Evolutionary conservation across 768 basidiomycete species (phyloP).

Genomic region (Mycena rebaudengoi): DNA sequence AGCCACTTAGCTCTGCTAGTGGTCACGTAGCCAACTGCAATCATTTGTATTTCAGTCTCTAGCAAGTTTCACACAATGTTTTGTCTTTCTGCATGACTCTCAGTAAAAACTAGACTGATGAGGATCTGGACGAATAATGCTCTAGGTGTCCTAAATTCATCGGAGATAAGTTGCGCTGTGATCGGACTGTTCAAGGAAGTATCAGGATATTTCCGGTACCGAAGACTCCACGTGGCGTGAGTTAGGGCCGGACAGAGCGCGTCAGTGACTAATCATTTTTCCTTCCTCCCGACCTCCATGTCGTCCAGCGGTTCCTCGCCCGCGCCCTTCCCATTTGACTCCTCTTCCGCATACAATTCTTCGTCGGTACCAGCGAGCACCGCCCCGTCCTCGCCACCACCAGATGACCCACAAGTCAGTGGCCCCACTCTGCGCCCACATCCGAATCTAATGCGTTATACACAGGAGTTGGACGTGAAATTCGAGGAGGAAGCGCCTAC

Average conservation of each 20-base stretch:
- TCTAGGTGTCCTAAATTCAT: too few relatives aligned
- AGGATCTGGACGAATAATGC: too few relatives aligned
- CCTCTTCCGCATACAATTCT: not conserved
- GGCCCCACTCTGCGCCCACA: not conserved
- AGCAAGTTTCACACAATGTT: too few relatives aligned
- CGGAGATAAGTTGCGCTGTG: too few relatives aligned
- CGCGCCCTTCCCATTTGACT: not conserved
- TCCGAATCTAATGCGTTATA: not conserved
- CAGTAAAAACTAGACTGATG: too few relatives aligned
- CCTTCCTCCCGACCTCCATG: not conserved
- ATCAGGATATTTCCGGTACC: too few relatives aligned
- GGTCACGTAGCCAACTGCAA: too few relatives aligned
- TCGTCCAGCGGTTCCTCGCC: not conserved
- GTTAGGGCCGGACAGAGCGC: not conserved
- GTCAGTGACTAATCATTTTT: not conserved
- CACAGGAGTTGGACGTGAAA: not conserved
- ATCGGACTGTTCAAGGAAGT: too few relatives aligned
- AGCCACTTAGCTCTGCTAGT: too few relatives aligned
- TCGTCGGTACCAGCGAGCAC: slow-evolving; percentile 3
- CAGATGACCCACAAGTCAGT: not conserved
- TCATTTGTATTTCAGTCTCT: too few relatives aligned
- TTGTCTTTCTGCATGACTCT: too few relatives aligned
- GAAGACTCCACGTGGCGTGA: too few relatives aligned
- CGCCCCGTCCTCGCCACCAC: not conserved
- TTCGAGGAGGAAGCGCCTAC: slow-evolving; percentile 31